Conservation (phyloP, 345 rosid species). For the Dimocarpus longan region DNA sequence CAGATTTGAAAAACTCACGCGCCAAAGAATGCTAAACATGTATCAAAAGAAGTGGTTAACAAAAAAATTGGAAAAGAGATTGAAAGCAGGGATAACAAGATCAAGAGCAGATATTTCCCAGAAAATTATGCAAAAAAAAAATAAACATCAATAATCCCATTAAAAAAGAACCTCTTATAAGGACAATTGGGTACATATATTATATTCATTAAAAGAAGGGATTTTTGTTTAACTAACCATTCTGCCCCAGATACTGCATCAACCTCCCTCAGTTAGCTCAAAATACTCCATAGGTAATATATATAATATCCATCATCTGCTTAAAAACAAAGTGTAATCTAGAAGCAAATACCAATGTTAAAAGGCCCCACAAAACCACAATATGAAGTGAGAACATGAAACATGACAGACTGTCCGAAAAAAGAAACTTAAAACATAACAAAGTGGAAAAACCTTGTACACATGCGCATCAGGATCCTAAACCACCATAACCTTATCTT, state of each 20-base stretch:
- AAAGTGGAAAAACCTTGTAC: too few species aligned
- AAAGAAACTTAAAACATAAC: not conserved
- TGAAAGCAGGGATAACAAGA: conserved; percentile 7
- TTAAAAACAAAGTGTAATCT: too few species aligned
- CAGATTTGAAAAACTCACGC: not conserved
- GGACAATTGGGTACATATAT: not conserved
- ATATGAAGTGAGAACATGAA: not conserved
- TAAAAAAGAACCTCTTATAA: not conserved
- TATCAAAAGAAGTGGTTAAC: not conserved
- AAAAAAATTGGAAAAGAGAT: not conserved
- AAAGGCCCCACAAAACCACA: not conserved
- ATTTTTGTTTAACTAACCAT: not conserved
- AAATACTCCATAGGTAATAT: not conserved
- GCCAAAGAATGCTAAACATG: not conserved
- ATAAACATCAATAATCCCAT: not conserved
- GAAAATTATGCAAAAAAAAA: not conserved
- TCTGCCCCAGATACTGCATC: conserved; percentile 13
- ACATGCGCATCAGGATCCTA: not conserved
- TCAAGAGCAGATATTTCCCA: conserved; percentile 3
- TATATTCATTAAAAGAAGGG: not conserved
- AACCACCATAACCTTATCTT: not conserved
- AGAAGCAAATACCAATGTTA: too few species aligned
- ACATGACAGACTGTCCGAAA: not conserved
- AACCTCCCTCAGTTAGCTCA: conserved; percentile 25
- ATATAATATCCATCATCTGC: not conserved